Percentiles rank a stretch among this genome's conserved stretches.
phyloP scores from a whole-genome alignment of 441 rosid genomes.

The Erysimum cheiri region DNA sequence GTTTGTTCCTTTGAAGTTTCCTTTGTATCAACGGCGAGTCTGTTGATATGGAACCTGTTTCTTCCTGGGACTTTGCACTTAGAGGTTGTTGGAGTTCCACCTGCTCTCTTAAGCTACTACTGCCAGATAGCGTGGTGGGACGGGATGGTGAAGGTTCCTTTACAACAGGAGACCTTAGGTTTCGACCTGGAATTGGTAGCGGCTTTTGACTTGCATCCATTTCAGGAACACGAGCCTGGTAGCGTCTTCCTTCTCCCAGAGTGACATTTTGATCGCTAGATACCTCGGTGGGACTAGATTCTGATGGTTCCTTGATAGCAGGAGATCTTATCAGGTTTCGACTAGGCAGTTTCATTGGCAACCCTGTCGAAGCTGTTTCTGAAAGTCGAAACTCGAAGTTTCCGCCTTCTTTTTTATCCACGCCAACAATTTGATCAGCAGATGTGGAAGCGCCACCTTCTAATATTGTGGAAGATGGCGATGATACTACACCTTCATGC shows the following conservation, averaged over 20 bases:
- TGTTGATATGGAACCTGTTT: constrained; percentile 46
- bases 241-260: constrained; percentile 48
- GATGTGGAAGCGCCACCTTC: constrained; percentile 58
- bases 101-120: constrained; percentile 48
- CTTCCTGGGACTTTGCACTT: constrained; percentile 50
- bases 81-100: constrained; percentile 52
- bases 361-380: constrained; percentile 45
- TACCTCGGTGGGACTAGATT: constrained; percentile 45
- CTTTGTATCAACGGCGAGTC: constrained; percentile 60
- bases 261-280: constrained; percentile 43
- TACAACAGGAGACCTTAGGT: constrained; percentile 46
- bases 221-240: constrained; percentile 49
- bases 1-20: constrained; percentile 74
- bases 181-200: constrained; percentile 47
- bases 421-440: constrained; percentile 46
- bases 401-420: constrained; percentile 49
- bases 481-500: constrained; percentile 48
- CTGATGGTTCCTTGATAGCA: constrained; percentile 53
- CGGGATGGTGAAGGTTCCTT: constrained; percentile 53
- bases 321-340: constrained; percentile 52
- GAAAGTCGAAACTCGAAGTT: constrained; percentile 46
- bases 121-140: constrained; percentile 45
- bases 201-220: constrained; percentile 48
- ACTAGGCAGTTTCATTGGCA: constrained; percentile 51
- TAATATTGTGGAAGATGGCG: constrained; percentile 47